Evolutionary conservation across 2,329 filamentous ascomycete genomes (phyloP).

Genomic region (Aspergillus pseudotamarii): DNA sequence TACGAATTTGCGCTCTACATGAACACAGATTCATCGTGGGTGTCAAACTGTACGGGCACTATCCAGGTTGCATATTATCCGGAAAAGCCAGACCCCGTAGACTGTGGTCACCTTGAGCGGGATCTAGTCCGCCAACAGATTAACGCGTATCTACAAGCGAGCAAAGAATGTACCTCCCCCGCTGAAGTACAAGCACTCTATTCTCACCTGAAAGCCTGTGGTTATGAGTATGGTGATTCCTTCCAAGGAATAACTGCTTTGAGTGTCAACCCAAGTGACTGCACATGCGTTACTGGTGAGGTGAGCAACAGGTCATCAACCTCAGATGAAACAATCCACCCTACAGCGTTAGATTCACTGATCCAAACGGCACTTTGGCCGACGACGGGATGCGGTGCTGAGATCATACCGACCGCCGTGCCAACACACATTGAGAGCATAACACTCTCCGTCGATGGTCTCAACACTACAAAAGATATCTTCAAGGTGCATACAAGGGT

Average conservation of each 20-base stretch:
- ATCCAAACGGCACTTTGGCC: slow-evolving; percentile 11
- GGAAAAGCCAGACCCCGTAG: not conserved
- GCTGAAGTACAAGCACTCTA: not conserved
- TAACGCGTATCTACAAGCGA: not conserved
- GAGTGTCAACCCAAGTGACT: not conserved
- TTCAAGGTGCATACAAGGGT: not conserved
- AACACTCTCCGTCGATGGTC: not conserved
- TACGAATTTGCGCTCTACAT: slow-evolving; percentile 11
- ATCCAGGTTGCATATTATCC: slow-evolving; percentile 10
- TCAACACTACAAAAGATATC: not conserved
- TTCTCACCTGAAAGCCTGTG: not conserved
- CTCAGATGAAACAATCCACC: slow-evolving; percentile 14
- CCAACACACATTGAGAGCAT: not conserved
- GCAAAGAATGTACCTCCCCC: not conserved
- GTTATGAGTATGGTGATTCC: not conserved
- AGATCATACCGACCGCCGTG: not conserved
- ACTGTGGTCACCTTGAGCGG: not conserved
- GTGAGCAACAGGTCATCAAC: not conserved
- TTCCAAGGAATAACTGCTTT: not conserved
- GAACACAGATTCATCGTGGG: slow-evolving; percentile 2
- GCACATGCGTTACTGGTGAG: not conserved
- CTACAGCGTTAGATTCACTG: slow-evolving; percentile 15
- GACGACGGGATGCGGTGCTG: not conserved
- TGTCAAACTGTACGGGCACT: slow-evolving; percentile 9
- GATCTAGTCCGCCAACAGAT: not conserved